Percentiles rank a stretch among this genome's conserved stretches.
Conservation (phyloP, 2,329 filamentous ascomycete genomes). For the Rutstroemia sp. region DNA sequence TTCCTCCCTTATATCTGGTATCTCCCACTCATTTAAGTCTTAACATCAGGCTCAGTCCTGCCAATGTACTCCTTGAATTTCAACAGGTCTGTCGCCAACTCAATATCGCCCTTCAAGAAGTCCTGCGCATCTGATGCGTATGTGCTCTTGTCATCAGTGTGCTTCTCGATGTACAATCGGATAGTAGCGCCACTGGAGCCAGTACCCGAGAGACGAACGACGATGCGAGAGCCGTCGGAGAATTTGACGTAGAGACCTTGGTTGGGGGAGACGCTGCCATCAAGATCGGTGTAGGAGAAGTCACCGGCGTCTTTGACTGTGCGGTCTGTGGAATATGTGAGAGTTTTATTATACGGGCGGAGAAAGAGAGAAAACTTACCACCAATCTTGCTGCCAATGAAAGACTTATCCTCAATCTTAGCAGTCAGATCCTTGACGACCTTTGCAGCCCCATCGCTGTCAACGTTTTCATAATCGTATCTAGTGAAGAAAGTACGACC, state of each 20-base stretch:
- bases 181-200: conserved; percentile 95
- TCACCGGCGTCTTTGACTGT: conserved; percentile 87
- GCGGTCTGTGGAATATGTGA: conserved; percentile 41
- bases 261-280: conserved; percentile 90
- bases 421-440: conserved; percentile 75
- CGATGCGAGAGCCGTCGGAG: conserved; percentile 88
- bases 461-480: conserved; percentile 96
- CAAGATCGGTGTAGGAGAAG: conserved; percentile 98
- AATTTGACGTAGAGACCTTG: conserved; percentile 95
- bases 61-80: conserved; percentile 93
- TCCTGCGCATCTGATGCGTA: conserved; percentile 83
- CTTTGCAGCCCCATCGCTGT: conserved; percentile 84
- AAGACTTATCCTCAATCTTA: conserved; percentile 65
- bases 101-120: conserved; percentile 85
- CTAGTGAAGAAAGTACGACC: conserved; percentile 98
- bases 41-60: conserved; percentile 89
- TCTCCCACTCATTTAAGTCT: conserved; percentile 54
- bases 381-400: conserved; percentile 74
- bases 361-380: conserved; percentile 38
- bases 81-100: conserved; percentile 74
- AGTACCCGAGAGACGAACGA: conserved; percentile 90
- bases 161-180: conserved; percentile 93
- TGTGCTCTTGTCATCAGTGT: conserved; percentile 72
- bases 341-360: neutral
- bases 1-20: too few relatives aligned